Base-by-base conservation (phyloP, 306 rosid genomes). In the Quillaja saponaria region DNA sequence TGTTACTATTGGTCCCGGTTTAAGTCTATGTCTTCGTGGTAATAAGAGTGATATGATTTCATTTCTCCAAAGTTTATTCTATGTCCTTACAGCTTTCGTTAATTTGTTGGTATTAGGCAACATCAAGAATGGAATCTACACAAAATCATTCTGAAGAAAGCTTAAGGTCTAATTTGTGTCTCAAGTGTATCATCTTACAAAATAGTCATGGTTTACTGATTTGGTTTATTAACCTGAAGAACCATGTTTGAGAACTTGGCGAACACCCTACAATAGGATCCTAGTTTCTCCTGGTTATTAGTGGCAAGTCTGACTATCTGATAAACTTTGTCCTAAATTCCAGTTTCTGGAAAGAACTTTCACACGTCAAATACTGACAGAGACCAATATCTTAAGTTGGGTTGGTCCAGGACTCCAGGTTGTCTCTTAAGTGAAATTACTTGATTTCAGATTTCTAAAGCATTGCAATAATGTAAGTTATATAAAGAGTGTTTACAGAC, bases 11-110 rank as follows among this genome's bases (percentile, higher is more conserved):
- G 98, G 98, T 72, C 98, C 98, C 34, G 98, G 96, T 77, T 88
- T 92, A 75, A 80, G 98, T 82, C 96, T 92, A 65, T 92, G 98
- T 49, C 95, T 92, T 64, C 90, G 96, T 21, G 96, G 98, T 92
- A 84, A 82, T 58, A 17, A 77, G 37, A 68, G 40, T 33, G 18
- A 45, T 67, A 19, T 51, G 13, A 35, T 38, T 19, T 39, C 44
- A 16, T 50, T 51, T 52, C 25, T 51, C 11, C 49, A 7, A 25
- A 55, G 61, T 67, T 41, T 38, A 52, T 25, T 41, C 33, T 20
- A 39, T 21, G 4, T 51, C 7, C 47, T 25, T 45, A 37, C 56
- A 49, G 16, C 20, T 49, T 58, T 33, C 34, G n/a, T 48, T 31
- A 55, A 67, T 54, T 15, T 1, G 25, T 33, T 35, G 34, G 13